Evolutionary conservation across 371 early-diverging fungal genomes (phyloP).

Genomic region (Entomophthora muscae): DNA sequence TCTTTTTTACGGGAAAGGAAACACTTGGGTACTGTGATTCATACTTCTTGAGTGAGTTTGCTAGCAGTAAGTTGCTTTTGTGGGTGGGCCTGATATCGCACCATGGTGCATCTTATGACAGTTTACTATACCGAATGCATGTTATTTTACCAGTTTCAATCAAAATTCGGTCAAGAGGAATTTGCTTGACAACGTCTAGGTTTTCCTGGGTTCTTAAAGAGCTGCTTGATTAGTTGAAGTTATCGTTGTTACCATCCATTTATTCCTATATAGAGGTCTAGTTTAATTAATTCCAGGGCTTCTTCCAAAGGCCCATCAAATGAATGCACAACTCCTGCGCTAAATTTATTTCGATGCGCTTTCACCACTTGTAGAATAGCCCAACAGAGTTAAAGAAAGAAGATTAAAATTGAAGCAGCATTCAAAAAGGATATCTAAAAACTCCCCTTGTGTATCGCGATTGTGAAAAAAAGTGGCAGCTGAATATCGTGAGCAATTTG

Average conservation of each 20-base stretch:
- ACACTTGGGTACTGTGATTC: conserved; percentile 21
- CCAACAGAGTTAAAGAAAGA: not conserved
- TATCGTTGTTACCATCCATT: conserved; percentile 63
- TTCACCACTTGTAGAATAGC: conserved; percentile 25
- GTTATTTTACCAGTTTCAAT: conserved; percentile 68
- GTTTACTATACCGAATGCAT: not conserved
- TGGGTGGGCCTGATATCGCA: conserved; percentile 88
- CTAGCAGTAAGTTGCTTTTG: conserved; percentile 44
- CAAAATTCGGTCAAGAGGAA: conserved; percentile 73
- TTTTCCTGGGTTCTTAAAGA: conserved; percentile 81
- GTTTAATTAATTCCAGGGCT: conserved; percentile 37
- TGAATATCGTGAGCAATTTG: conserved; percentile 51
- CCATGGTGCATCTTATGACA: conserved; percentile 64
- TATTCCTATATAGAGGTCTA: conserved; percentile 88
- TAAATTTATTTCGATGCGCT: conserved; percentile 39
- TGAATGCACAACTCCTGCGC: conserved; percentile 86
- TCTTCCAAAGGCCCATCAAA: conserved; percentile 78
- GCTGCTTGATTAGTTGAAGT: conserved; percentile 11
- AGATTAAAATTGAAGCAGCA: not conserved
- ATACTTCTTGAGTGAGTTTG: conserved; percentile 16
- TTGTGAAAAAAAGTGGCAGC: conserved; percentile 82
- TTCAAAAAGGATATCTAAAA: conserved; percentile 18
- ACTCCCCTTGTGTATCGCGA: conserved; percentile 60
- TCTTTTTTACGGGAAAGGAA: conserved; percentile 24
- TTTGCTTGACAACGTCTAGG: conserved; percentile 48